Evolutionary conservation across 2,329 filamentous ascomycete species (phyloP).

Genomic region (Nectriaceae sp.): DNA sequence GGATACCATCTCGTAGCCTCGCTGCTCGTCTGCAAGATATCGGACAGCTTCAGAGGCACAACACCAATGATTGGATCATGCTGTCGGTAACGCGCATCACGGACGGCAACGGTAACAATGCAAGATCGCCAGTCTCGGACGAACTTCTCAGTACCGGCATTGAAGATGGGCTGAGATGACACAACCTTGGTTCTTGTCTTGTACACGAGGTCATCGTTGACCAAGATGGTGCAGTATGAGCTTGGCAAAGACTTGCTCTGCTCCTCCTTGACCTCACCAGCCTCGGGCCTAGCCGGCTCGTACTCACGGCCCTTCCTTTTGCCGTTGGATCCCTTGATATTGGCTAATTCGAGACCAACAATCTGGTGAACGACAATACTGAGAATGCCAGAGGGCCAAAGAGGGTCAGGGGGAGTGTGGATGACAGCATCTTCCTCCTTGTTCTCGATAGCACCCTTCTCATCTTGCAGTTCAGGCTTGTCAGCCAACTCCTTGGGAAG

Average conservation of each 20-base stretch:
- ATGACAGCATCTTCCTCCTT: slow-evolving; percentile 78
- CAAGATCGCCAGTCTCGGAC: slow-evolving; percentile 89
- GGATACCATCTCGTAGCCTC: slow-evolving; percentile 93
- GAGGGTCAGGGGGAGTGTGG: slow-evolving; percentile 90
- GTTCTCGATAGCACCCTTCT: slow-evolving; percentile 74
- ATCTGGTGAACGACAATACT: slow-evolving; percentile 91
- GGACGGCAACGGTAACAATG: slow-evolving; percentile 84
- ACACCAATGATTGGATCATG: slow-evolving; percentile 95
- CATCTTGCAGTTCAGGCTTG: slow-evolving; percentile 78
- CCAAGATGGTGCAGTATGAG: slow-evolving; percentile 88
- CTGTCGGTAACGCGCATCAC: slow-evolving; percentile 85
- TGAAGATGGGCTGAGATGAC: slow-evolving; percentile 94
- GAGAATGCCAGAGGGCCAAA: slow-evolving; percentile 91
- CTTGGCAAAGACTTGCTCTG: slow-evolving; percentile 78
- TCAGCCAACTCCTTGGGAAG: slow-evolving; percentile 74
- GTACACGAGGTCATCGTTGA: slow-evolving; percentile 89
- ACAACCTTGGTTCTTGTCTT: slow-evolving; percentile 94
- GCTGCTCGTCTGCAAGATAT: slow-evolving; percentile 84
- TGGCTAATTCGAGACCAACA: slow-evolving; percentile 89
- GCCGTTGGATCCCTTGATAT: slow-evolving; percentile 82
- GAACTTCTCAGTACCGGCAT: slow-evolving; percentile 91
- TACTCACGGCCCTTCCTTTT: slow-evolving; percentile 84
- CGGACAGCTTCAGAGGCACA: slow-evolving; percentile 82
- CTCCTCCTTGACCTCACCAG: slow-evolving; percentile 86
- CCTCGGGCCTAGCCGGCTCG: slow-evolving; percentile 79